Evolutionary conservation across 345 rosid genomes (phyloP).

Genomic region (Lepidium didymum): DNA sequence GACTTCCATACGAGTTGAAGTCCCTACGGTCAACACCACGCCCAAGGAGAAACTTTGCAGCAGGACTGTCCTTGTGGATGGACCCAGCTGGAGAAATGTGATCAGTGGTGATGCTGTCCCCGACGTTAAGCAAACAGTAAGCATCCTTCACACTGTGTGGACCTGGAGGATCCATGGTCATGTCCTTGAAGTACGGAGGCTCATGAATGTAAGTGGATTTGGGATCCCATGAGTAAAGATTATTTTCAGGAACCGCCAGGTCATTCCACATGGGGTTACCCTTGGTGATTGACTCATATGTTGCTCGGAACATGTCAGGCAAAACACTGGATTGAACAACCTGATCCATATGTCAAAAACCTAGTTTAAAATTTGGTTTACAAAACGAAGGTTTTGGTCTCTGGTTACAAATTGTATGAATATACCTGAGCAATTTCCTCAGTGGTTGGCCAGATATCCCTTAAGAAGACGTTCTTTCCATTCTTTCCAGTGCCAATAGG

Average conservation of each 20-base stretch:
- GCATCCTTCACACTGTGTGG: conserved; percentile 90
- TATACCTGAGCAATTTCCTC: conserved; percentile 88
- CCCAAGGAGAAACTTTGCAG: conserved; percentile 77
- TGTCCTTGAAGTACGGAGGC: conserved; percentile 91
- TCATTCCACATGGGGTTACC: conserved; percentile 96
- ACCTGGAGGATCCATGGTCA: conserved; percentile 92
- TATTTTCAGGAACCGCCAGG: conserved; percentile 51
- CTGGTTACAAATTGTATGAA: background rate
- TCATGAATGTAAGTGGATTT: conserved; percentile 95
- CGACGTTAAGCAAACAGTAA: conserved; percentile 84
- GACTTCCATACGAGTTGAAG: conserved; percentile 98
- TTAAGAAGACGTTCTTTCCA: conserved; percentile 71
- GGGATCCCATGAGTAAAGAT: conserved; percentile 75
- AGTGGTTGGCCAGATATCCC: conserved; percentile 91
- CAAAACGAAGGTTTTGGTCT: background rate
- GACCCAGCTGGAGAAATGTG: conserved; percentile 99
- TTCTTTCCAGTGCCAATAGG: conserved; percentile 89
- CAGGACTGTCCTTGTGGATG: conserved; percentile 94
- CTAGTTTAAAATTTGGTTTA: background rate
- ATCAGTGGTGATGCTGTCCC: conserved; percentile 97
- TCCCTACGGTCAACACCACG: conserved; percentile 73
- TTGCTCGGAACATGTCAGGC: conserved; percentile 91
- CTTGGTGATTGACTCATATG: conserved; percentile 87
- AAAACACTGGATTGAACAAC: conserved; percentile 89
- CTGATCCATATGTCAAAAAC: conserved; percentile 22